Evolutionary conservation across 192 early-diverging fungal genomes (phyloP), one percentile per base, ranked within the genome.

Genomic region (Diversispora epigaea): DNA sequence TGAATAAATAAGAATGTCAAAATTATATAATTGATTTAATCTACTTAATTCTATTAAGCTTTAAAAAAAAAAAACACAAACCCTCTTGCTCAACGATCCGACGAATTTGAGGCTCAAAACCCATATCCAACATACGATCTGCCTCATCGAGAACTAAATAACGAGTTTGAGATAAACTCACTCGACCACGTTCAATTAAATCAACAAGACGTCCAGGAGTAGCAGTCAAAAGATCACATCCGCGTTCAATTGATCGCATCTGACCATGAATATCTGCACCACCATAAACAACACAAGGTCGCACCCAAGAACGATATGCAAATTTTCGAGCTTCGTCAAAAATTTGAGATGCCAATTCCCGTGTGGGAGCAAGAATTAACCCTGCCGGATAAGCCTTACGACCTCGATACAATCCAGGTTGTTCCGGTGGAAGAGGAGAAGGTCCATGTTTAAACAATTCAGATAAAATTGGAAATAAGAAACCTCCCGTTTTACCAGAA

Each of bases 171-270:
- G 88, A 89, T 19, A 98, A 80, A 45, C 93, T 91, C 39, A 92
- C 84, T 22, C 87, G 87, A 68, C 89, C 86, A 84, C 91, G 87
- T 84, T 95, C 94, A 52, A 97, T 85, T 69, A 99, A 80, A 80
- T 99, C 97, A 8, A 98, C 86, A 77, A 99, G 84, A 68, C 97
- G 90, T 17, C 97, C 97, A n/a, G 97, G 97, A 1, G 97, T 98
- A 8, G 97, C 97, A 15, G 97, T 92, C 64, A 96, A 80, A 43
- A 96, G 78, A 80, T 95, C 95, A 82, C 96, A 98, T 10, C 96
- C 97, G 77, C 95, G 91, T 75, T 94, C 92, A 54, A 98, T 85
- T 77, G 93, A 88, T 64, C 93, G 89, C 52, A 96, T 80, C 83
- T 98, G 97, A 69, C 88, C 86, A 54, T 87, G 87, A 80, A 97